Evolutionary conservation across 805 yeast species (phyloP), one percentile per base, ranked within the genome.

Genomic region (Sugiyamaella valdiviana): DNA sequence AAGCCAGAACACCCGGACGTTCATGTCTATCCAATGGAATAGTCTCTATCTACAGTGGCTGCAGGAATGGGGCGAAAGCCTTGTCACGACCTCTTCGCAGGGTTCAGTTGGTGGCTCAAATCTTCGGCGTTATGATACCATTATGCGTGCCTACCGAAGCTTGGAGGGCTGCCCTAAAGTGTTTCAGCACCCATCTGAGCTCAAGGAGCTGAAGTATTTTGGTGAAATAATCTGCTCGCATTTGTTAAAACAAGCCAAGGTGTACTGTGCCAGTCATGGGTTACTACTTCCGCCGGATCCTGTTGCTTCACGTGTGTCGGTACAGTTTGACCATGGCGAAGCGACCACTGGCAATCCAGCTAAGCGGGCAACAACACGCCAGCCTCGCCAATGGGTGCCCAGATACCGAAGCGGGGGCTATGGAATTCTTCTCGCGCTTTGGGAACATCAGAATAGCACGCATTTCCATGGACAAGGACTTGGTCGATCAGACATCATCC

Each of bases 381-480:
- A 56, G 52, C 60, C 57, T 54, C 62, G 65, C 40, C 70, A 65
- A 35, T 88, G 85, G 62, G 73, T 88, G 0, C 97, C 97, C 0
- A 73, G 71, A 42, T 78, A 79, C 51, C 67, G 90, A 32, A 79
- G 93, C 0, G 96, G 96, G 1, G 95, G 85, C 0, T 90, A 85
- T 67, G 95, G 93, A 0, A 83, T 89, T 6, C 57, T 89, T 16
- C 52, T 87, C 16, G 81, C 82, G 0, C 65, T 89, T 2, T 66
- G 72, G 44, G 70, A 77, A 40, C 48, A 60, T 24, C 57, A 57
- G 36, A 17, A 26, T 5, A 41, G 38, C 2, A 40, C 44, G 7
- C 36, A 39, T 39, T 40, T 29, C 14, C 35, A 19, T 1, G 63
- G 72, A 17, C 59, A 63, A n/a, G 95, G 96, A 0, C 58, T 85